Evolutionary conservation across 352 stramenopile species (phyloP).

Genomic region (Pythium brachiatum): DNA sequence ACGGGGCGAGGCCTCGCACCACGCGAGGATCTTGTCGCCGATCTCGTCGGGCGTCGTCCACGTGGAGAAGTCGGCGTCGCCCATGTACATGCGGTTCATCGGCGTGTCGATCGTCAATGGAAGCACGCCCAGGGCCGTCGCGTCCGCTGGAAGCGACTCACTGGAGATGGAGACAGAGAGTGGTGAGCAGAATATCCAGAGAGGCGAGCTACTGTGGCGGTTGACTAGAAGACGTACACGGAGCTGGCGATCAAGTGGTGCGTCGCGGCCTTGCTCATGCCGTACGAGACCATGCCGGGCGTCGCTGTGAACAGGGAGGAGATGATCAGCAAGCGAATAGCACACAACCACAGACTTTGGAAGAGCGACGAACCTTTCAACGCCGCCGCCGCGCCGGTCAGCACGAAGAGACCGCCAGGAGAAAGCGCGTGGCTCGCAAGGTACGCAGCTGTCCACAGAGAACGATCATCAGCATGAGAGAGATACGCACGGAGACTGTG

Average conservation of each 20-base stretch:
- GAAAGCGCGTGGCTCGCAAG: slow-evolving; percentile 67
- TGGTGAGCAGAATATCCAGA: too few species aligned
- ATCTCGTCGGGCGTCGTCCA: slow-evolving; percentile 82
- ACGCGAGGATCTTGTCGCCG: slow-evolving; percentile 74
- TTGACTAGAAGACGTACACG: too few species aligned
- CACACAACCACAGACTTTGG: not conserved
- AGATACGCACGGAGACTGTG: too few species aligned
- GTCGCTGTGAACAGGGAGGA: slow-evolving; percentile 27
- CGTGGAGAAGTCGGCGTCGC: slow-evolving; percentile 76
- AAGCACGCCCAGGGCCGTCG: slow-evolving; percentile 64
- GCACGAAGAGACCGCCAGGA: slow-evolving; percentile 66
- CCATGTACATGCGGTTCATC: slow-evolving; percentile 88
- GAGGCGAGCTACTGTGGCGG: too few species aligned
- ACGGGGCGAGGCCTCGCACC: slow-evolving; percentile 37
- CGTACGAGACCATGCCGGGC: slow-evolving; percentile 86
- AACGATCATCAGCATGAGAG: not conserved
- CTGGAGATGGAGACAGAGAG: slow-evolving; percentile 27
- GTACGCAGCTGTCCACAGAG: slow-evolving; percentile 57
- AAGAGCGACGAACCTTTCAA: slow-evolving; percentile 41
- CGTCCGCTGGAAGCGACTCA: slow-evolving; percentile 46
- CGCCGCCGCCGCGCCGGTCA: slow-evolving; percentile 82
- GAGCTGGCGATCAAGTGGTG: slow-evolving; percentile 84
- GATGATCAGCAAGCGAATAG: slow-evolving; percentile 2
- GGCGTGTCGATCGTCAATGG: slow-evolving; percentile 86
- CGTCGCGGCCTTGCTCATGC: slow-evolving; percentile 88